Conservation (phyloP, 139 green algal genomes). For the Limnomonas spitsbergensis region DNA sequence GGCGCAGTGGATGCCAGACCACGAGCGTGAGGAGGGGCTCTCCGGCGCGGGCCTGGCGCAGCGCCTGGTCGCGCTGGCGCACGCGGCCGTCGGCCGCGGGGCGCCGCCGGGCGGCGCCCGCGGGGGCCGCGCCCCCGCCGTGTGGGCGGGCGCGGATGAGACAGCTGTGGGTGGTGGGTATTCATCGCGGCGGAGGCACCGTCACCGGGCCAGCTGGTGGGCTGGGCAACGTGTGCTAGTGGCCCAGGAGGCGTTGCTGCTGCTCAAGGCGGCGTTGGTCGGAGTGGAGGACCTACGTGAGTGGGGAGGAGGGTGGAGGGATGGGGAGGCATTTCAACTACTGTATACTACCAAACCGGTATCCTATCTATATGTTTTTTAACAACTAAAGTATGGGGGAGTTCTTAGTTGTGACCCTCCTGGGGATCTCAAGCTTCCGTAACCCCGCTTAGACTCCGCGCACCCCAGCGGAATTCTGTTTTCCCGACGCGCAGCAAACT, state of each 20-base stretch:
- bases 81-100: background rate
- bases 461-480: too few species aligned
- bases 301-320: background rate
- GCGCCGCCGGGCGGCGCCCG: too few species aligned
- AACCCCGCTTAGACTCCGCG: too few species aligned
- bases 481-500: too few species aligned
- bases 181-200: background rate
- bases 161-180: background rate
- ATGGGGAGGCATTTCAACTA: background rate
- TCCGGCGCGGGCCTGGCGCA: background rate
- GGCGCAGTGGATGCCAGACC: background rate
- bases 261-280: conserved; percentile 8
- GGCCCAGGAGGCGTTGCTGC: conserved; percentile 13
- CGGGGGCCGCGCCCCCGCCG: too few species aligned
- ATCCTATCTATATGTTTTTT: too few species aligned
- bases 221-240: background rate
- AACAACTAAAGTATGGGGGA: too few species aligned
- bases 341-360: background rate
- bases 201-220: background rate
- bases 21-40: background rate
- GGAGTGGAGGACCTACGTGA: background rate
- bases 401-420: too few species aligned
- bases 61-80: background rate
- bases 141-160: background rate
- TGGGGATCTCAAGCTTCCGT: too few species aligned